phyloP scores from a whole-genome alignment of 441 rosid genomes.

The Euphorbia schlechtendalii region DNA sequence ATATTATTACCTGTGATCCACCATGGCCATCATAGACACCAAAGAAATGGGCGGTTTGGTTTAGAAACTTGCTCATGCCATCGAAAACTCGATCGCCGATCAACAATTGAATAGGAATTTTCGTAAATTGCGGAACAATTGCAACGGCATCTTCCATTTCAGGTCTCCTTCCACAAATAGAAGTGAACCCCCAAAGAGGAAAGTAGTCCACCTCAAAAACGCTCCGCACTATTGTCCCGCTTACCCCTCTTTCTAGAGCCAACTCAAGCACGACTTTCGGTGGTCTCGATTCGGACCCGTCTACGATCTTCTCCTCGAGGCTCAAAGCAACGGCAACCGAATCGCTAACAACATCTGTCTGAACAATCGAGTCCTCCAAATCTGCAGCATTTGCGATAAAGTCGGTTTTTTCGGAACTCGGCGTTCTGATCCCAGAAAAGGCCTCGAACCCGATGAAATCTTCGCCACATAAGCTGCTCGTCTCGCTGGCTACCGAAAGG shows the following conservation, averaged over 20 bases:
- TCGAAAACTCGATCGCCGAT: constrained; percentile 42
- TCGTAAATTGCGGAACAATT: constrained; percentile 47
- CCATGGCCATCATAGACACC: constrained; percentile 98
- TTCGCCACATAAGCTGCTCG: constrained; percentile 59
- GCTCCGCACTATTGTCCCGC: constrained; percentile 39
- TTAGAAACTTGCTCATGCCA: constrained; percentile 41
- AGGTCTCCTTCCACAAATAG: constrained; percentile 76
- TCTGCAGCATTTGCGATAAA: constrained; percentile 31
- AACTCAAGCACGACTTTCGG: constrained; percentile 35
- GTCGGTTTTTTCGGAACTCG: constrained; percentile 27
- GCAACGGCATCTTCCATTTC: constrained; percentile 94
- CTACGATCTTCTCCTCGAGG: constrained; percentile 36
- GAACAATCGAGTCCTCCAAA: constrained; percentile 34
- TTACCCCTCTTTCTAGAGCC: constrained; percentile 33
- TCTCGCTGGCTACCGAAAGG: constrained; percentile 52
- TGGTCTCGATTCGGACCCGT: constrained; percentile 30
- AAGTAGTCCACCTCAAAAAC: constrained; percentile 75
- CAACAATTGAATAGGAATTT: constrained; percentile 70
- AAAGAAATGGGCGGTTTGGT: constrained; percentile 69
- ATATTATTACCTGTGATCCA: constrained; percentile 60
- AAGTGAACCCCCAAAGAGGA: constrained; percentile 79
- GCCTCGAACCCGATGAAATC: constrained; percentile 44
- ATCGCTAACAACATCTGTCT: constrained; percentile 26
- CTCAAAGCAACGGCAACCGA: constrained; percentile 29
- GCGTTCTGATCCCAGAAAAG: constrained; percentile 33